Evolutionary conservation across 768 basidiomycete species (phyloP), one percentile per base, ranked within the genome.

Genomic region (Amanita rimosa): DNA sequence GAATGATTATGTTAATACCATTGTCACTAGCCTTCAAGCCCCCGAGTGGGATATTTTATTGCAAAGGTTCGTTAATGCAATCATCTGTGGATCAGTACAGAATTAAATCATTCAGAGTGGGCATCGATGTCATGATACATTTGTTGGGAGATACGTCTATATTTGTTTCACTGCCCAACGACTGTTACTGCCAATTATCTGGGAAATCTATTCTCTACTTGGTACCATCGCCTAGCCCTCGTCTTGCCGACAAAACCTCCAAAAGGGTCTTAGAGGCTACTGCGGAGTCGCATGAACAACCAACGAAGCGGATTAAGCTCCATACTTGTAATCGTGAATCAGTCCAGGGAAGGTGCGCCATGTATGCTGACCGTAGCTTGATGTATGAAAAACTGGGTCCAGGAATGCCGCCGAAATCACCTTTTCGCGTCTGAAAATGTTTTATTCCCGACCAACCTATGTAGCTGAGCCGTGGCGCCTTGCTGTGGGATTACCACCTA

Each of bases 161-260:
- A 14, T 97, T 92, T 60, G 58, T 85, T 13, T 68, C 84, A 2
- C 64, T 96, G 17, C 85, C 85, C 0, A 95, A 96, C 57, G 80
- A 78, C 16, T 94, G 90, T 58, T 74, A 83, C 33, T 85, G 85
- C 52, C 94, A 98, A 62, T 60, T 96, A 50, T 78, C 83, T 0
- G 94, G 94, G 3, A 69, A 70, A 31, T 82, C 86, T 0, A 60
- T 95, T 19, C 66, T 79, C 54, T 65, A 55, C 62, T 48, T 61
- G 21, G 39, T 39, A 24, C 56, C 60, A 46, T 52, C 57, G 59
- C 48, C 55, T 50, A 50, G 61, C 61, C 57, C 52, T 55, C 49
- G 55, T 43, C 22, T 29, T 21, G 34, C 26, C n/a, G 27, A 50
- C 5, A 24, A 16, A n/a, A 29, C 37, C 4, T 11, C 42, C 22